Conservation (phyloP, 768 basidiomycete species). For the Phallus indusiatus region DNA sequence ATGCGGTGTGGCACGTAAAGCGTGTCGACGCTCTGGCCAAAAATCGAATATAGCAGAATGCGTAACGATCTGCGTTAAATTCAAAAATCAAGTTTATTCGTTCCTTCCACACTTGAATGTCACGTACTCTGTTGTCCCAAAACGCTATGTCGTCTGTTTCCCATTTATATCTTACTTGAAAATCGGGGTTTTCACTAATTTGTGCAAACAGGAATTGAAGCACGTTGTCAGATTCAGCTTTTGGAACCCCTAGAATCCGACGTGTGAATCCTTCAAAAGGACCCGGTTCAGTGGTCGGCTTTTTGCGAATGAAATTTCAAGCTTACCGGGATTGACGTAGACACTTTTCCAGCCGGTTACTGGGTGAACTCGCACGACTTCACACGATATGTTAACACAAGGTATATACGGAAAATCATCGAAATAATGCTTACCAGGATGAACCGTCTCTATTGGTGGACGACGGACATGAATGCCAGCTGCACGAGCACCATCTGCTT, state of each 20-base stretch:
- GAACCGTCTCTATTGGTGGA: conserved; percentile 56
- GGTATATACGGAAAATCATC: background rate
- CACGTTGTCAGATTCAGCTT: conserved; percentile 71
- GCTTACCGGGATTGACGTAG: conserved; percentile 66
- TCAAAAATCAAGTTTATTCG: background rate
- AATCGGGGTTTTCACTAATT: conserved; percentile 60
- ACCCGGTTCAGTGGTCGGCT: background rate
- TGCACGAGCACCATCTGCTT: conserved; percentile 65
- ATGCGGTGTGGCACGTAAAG: conserved; percentile 72
- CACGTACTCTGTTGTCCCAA: conserved; percentile 74
- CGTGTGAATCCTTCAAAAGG: conserved; percentile 57
- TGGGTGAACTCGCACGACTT: conserved; percentile 72
- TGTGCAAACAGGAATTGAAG: conserved; percentile 62
- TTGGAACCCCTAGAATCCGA: conserved; percentile 68
- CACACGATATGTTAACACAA: background rate
- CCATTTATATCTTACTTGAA: conserved; percentile 74
- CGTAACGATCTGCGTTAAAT: conserved; percentile 43
- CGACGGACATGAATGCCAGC: conserved; percentile 65
- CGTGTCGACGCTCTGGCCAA: conserved; percentile 69
- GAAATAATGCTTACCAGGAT: conserved; percentile 32
- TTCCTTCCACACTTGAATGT: background rate
- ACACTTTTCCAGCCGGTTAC: conserved; percentile 79
- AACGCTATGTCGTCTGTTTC: conserved; percentile 67
- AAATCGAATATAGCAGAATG: conserved; percentile 81
- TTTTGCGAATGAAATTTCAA: background rate